Percentiles rank a stretch among this genome's conserved stretches.
Evolutionary conservation across 192 early-diverging fungal genomes (phyloP).

Genomic region (Backusella sp.): DNA sequence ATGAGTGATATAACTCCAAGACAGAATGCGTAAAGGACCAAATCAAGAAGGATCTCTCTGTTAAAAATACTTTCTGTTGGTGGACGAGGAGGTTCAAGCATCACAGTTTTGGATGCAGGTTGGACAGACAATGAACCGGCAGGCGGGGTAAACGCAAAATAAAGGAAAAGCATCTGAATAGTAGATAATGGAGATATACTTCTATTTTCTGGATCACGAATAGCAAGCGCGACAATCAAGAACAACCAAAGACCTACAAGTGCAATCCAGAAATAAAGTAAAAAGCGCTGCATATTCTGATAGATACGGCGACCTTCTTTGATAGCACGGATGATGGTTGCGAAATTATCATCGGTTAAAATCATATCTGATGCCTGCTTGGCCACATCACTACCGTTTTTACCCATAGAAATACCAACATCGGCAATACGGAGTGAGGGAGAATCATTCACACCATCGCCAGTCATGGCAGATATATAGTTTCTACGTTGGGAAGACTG

Average conservation of each 20-base stretch:
- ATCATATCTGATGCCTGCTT: conserved; percentile 91
- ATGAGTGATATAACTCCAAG: conserved; percentile 56
- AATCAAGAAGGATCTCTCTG: conserved; percentile 66
- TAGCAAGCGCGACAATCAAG: conserved; percentile 63
- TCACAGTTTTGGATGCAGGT: conserved; percentile 61
- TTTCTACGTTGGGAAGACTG: conserved; percentile 74
- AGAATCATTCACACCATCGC: conserved; percentile 74
- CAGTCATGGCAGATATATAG: conserved; percentile 86
- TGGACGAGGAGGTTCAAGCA: conserved; percentile 71
- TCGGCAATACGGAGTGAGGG: conserved; percentile 34
- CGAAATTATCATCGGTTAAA: conserved; percentile 79
- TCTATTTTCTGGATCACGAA: conserved; percentile 54
- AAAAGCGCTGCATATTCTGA: conserved; percentile 74
- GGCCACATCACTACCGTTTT: conserved; percentile 89
- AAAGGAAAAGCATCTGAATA: conserved; percentile 75
- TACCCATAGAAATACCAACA: conserved; percentile 67
- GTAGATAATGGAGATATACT: conserved; percentile 76
- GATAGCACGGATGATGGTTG: conserved; percentile 75
- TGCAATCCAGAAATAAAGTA: conserved; percentile 50
- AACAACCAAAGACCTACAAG: conserved; percentile 58
- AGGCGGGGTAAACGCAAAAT: conserved; percentile 75
- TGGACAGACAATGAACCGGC: conserved; percentile 72
- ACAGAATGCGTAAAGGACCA: conserved; percentile 57
- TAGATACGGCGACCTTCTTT: conserved; percentile 83
- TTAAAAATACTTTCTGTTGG: conserved; percentile 67